Evolutionary conservation across 2,329 filamentous ascomycete species (phyloP), one percentile per base, ranked within the genome.

Genomic region (Talaromyces verruculosus): DNA sequence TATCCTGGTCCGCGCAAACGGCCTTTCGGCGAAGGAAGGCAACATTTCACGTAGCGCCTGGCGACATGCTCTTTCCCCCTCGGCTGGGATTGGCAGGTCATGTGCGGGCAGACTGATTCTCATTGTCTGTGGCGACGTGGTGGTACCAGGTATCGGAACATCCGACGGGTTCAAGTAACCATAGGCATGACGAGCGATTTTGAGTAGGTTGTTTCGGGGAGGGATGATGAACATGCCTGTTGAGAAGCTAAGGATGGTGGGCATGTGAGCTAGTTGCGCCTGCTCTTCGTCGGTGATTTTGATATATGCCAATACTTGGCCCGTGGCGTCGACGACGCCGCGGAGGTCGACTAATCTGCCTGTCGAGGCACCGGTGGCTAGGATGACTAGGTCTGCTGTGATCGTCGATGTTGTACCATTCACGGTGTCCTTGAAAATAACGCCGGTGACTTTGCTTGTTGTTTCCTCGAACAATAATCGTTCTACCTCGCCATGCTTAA

Each of bases 311-410:
- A 98, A 75, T 0, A 87, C 86, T 73, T 98, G 94, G 15, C 92
- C 94, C 0, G 92, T 96, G 2, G 93, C 91, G 69, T 90, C 86
- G 45, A 88, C 89, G 53, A 91, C 86, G 30, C 92, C 91, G 57
- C 88, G 83, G 0, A 97, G 82, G 76, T 97, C 91, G 65, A 97
- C 80, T 25, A 97, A 83, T 1, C 86, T 84, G 2, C 89, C 86
- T 1, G 91, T 92, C 93, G 94, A 98, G 4, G 94, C 93, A 17
- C 94, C 94, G 0, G 93, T 88, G 0, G 94, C 93, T 2, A 96
- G 84, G 64, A 97, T 83, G 39, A 91, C 89, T 7, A 96, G 83
- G 66, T 92, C 90, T 1, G 90, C 91, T 3, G 78, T 79, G 6
- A 92, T 69, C 10, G 74, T 79, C 6, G 76, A 71, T 13, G 35